These are phyloP conservation scores for Fusarium zealandicum DNA, from an alignment of 2,329 filamentous ascomycete species.

Conservation along the genomic window DNA sequence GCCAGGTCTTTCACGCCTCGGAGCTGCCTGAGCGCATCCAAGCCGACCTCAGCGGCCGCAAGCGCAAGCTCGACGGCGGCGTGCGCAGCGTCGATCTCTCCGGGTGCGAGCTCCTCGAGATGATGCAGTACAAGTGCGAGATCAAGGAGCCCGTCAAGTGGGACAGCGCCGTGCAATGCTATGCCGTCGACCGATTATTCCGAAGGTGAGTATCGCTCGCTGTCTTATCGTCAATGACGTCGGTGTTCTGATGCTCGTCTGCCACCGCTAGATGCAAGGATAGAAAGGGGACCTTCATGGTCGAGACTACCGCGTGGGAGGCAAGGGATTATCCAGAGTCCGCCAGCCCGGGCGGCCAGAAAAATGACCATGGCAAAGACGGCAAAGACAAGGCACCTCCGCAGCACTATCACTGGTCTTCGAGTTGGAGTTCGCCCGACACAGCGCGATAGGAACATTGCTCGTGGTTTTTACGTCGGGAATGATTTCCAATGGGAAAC, in stretches of 20 bases:
- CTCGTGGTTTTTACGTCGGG: too few relatives aligned
- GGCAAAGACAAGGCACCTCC: constrained; percentile 25
- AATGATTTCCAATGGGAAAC: too few relatives aligned
- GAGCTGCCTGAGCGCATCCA: constrained; percentile 60
- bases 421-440: constrained; percentile 47
- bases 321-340: constrained; percentile 39
- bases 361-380: constrained; percentile 24
- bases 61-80: constrained; percentile 57
- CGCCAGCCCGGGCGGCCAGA: constrained; percentile 1
- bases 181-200: constrained; percentile 66
- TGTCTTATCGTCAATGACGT: not conserved
- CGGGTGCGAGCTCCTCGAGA: constrained; percentile 62
- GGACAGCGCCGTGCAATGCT: constrained; percentile 61
- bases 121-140: constrained; percentile 68
- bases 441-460: constrained; percentile 25
- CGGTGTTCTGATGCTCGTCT: constrained; percentile 6
- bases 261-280: constrained; percentile 64
- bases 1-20: constrained; percentile 60
- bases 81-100: constrained; percentile 56
- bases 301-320: constrained; percentile 72
- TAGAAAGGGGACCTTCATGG: constrained; percentile 62
- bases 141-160: constrained; percentile 56
- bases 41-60: constrained; percentile 55
- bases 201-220: constrained; percentile 56
- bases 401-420: constrained; percentile 46